Percentiles rank a stretch among this genome's conserved stretches.
Conservation (phyloP, 495 filamentous ascomycete species). For the Penicillium chermesinum region DNA sequence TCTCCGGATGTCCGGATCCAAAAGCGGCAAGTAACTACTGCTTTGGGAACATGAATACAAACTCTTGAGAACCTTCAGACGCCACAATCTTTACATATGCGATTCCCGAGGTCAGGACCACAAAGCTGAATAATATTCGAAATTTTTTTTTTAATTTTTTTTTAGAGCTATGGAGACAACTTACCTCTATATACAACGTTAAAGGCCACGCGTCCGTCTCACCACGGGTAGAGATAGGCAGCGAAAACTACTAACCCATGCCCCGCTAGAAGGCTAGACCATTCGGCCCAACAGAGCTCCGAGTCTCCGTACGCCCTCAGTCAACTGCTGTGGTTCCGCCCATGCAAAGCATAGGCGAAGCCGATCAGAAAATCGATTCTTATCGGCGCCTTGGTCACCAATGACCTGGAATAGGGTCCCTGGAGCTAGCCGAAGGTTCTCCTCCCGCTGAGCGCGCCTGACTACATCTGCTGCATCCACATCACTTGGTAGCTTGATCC, state of each 20-base stretch:
- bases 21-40: too few species aligned
- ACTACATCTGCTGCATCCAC: constrained; percentile 53
- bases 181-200: too few species aligned
- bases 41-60: too few species aligned
- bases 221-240: constrained; percentile 11
- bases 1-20: too few species aligned
- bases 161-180: too few species aligned
- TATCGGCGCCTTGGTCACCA: constrained; percentile 41
- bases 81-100: too few species aligned
- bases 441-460: constrained; percentile 44
- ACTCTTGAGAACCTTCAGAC: too few species aligned
- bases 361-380: constrained; percentile 44
- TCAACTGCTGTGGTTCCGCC: constrained; percentile 63
- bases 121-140: too few species aligned
- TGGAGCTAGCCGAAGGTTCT: constrained; percentile 57
- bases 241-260: not conserved
- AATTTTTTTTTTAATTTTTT: too few species aligned
- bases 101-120: too few species aligned
- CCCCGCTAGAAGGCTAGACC: constrained; percentile 2
- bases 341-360: constrained; percentile 71
- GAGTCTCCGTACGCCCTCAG: constrained; percentile 62
- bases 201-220: constrained; percentile 11
- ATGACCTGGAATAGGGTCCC: constrained; percentile 65
- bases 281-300: constrained; percentile 29
- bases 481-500: constrained; percentile 57